Base-by-base conservation (phyloP, 768 basidiomycete species). In the Rhizopogon rudus region DNA sequence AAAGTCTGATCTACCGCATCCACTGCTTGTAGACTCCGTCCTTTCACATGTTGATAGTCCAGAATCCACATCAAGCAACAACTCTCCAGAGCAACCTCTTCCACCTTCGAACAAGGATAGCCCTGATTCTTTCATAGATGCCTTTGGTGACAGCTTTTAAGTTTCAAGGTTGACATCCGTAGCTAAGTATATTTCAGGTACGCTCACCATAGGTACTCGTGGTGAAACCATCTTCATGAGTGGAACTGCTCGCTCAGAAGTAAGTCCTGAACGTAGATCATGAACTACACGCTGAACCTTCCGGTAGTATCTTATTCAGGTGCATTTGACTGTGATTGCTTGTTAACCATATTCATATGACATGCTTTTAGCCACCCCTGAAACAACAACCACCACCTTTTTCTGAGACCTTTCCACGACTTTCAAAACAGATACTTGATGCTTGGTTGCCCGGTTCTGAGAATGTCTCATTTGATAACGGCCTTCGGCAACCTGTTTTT, bases 181-280 rank as follows among this genome's bases (percentile, higher is more conserved):
- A 43, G 39, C 41, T 55, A n/a, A 37, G 10, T 22, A 50, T 49
- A 51, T 45, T 44, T 12, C 50, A 83, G 83, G 83, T 16, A 86
- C 84, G 8, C 69, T 87, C 50, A 78, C 77, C 3, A 73, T 87
- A 25, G 81, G 78, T n/a, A 65, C 75, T 22, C 66, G 77, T 45
- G 83, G 82, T 0, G 81, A 81, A 58, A 75, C 78, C 0, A 76
- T 69, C 37, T 86, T 83, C 64, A 73, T 84, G 55, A 86, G 88
- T 16, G 76, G 77, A 55, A 88, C 85, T 0, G 83, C 88, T 6
- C 80, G 85, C 39, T 76, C 84, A 22, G 87, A 89, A 76, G 86
- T 87, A 59, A 50, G 78, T 61, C 10, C 33, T 57, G 20, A 33
- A 9, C 17, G 17, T n/a, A 46, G 16, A 31, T 8, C 13, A 3